Base-by-base conservation (phyloP, 768 basidiomycete genomes). In the Hortiboletus campestris region DNA sequence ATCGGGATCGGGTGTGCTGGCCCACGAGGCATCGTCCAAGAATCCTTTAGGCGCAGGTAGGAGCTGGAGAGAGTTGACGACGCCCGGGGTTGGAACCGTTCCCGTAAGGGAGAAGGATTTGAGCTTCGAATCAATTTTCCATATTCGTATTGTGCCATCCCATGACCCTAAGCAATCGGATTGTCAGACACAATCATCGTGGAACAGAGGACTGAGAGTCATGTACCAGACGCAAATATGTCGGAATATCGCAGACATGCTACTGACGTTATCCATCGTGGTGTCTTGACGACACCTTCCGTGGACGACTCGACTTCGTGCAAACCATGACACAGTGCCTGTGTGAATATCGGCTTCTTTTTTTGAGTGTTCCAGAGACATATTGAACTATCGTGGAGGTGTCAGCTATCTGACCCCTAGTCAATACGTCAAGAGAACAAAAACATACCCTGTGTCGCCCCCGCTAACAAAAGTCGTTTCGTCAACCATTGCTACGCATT, bases 401-500 rank as follows among this genome's bases (percentile, higher is more conserved):
- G 12, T 63, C 22, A 53, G 51, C 10, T 22, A 41, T 31, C 53
- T 42, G 36, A 8, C 6, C 17, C 22, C 9, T 29, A 20, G 51
- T 25, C 32, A 48, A 38, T 17, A 49, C 11, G 16, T 25, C 39
- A 56, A 47, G 42, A 41, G 38, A 34, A 53, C 7, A 22, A 29
- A 45, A 36, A 46, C 89, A 57, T 70, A 94, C 94, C 96, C 97
- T 66, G 91, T 95, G 70, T 99, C 95, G 5, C 97, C 97, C 1
- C 96, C 96, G 59, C 86, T 95, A 36, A 98, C 73, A 68, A 98
- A 95, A 7, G 87, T 91, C 34, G 82, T 83, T 74, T 98, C 96
- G 70, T 99, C 97, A 51, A 99, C 79, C 94, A 98, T 94, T 14
- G 90, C 86, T 16, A 96, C 88, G 61, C 86, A 88, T 53, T 98